phyloP scores from a whole-genome alignment of 192 early-diverging fungal species.

The Entophlyctis helioformis region DNA sequence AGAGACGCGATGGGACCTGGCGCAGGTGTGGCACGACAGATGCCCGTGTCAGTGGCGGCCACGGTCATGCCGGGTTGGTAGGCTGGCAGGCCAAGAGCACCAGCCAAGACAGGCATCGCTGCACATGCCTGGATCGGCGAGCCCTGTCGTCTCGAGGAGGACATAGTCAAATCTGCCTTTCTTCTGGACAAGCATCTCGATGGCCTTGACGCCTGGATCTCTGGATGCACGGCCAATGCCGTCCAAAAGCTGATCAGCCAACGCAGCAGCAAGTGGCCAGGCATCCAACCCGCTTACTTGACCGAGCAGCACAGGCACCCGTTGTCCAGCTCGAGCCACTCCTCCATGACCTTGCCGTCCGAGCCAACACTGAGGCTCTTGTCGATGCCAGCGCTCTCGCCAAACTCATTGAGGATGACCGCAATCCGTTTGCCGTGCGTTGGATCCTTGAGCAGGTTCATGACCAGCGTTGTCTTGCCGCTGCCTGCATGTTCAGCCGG shows the following conservation, averaged over 20 bases:
- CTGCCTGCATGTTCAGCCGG: constrained; percentile 13
- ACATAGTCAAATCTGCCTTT: constrained; percentile 93
- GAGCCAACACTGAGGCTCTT: constrained; percentile 74
- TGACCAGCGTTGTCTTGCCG: constrained; percentile 91
- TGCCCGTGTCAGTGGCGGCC: too few relatives aligned
- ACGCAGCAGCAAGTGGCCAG: not conserved
- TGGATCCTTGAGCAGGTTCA: constrained; percentile 28
- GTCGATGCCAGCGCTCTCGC: constrained; percentile 88
- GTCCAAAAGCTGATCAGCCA: not conserved
- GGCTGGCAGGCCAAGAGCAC: not conserved
- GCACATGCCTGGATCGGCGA: constrained; percentile 51
- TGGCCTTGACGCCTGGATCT: constrained; percentile 87
- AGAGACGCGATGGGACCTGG: constrained; percentile 83
- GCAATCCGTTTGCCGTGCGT: constrained; percentile 92
- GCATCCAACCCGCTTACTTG: constrained; percentile 45
- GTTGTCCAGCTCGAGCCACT: constrained; percentile 96
- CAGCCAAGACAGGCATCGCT: too few relatives aligned
- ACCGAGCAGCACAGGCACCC: constrained; percentile 97
- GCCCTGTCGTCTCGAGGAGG: constrained; percentile 85
- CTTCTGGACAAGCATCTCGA: constrained; percentile 86
- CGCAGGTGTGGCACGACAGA: too few relatives aligned
- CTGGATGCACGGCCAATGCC: constrained; percentile 17
- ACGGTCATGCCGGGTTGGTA: constrained; percentile 4
- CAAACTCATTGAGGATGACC: constrained; percentile 99
- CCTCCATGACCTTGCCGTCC: constrained; percentile 74